Base-by-base conservation (phyloP, 768 basidiomycete genomes). In the Rhodosporidiobolus sp. region DNA sequence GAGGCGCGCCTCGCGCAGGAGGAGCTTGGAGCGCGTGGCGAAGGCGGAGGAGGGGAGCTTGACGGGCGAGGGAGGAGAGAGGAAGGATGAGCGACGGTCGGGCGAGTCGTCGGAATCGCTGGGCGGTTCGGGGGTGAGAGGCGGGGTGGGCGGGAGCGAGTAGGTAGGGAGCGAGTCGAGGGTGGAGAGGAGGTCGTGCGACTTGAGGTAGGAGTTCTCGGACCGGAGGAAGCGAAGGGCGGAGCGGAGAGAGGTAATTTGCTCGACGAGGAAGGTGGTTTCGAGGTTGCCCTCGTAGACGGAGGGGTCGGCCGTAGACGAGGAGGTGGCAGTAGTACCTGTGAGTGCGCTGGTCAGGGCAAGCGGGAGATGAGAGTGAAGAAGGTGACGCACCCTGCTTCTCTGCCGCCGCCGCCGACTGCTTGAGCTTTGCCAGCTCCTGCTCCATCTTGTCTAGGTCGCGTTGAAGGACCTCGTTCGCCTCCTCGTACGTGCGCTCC, bases 191-290 rank as follows among this genome's bases (percentile, higher is more conserved):
- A 98, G 86, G 77, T 94, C 92, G 80, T 93, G 91, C 5, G 93
- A 92, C 79, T 90, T 94, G 82, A 98, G 88, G 79, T 92, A 93
- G 5, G 91, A 87, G 80, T 98, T 98, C 81, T 98, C 95, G 48
- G 86, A 88, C 32, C 94, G 88, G 28, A 99, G 84, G 87, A 90
- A 97, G 28, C 92, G 88, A 35, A 99, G 88, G 0, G 94, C 91
- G 10, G 89, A 88, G 52, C 92, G 90, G n/a, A 97, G 86, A 22
- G 90, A 90, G 57, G 95, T 91, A 78, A 97, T 88, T 90, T 93
- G 76, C 80, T 97, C 92, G 52, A 93, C 81, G 19, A 96, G 85
- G 80, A 94, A 88, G 0, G 91, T 89, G 0, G 92, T 92, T 78
- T 96, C 95, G 50, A 94, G 78, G 75, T 86, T 94, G 20, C 89